Base-by-base conservation (phyloP, 768 basidiomycete species). In the Exidia glandulosa region DNA sequence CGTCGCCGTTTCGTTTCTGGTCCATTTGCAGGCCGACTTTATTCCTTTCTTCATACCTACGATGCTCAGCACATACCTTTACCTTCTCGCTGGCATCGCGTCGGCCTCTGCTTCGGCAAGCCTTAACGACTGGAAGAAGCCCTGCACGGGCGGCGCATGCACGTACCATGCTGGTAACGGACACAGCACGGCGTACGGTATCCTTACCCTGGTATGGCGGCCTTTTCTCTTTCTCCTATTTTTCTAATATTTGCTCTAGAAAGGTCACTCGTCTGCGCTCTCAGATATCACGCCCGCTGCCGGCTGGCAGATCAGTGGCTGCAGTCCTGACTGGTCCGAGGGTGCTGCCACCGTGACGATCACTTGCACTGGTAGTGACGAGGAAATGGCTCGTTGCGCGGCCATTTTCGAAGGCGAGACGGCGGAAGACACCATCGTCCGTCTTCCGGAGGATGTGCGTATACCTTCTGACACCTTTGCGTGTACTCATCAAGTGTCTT, bases 231-330 rank as follows among this genome's bases (percentile, higher is more conserved):
- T 29, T 9, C 25, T n/a, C 50, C 13, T 10, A n/a, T 25, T 13
- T 9, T 25, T 29, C 50, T 54, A 27, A 54, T 27, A 2, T 19
- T 27, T 29, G 7, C 30, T 6, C 4, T 27, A 54, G 50, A 54
- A 54, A 6, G 50, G 9, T 4, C 30, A 23, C 5, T 10, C 50
- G 23, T 6, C 50, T 9, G 19, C 50, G 34, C 34, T 76, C 41
- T 68, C 73, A 1, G 76, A 77, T 59, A 71, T 77, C 50, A 77
- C 76, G 3, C 12, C 64, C 7, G 78, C 79, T 3, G 80, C 76
- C 23, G 81, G 81, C 27, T 83, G 80, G 80, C 70, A 74, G 31
- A 79, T 82, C 48, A 63, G 81, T 23, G 74, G 71, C 37, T 83
- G 81, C 64, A 69, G 73, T 32, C 67, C 76, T 2, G 71, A 75